These are phyloP conservation scores for Oropetium thomaeum DNA, from an alignment of 176 grass and related monocot genomes.

Conservation along the genomic window DNA sequence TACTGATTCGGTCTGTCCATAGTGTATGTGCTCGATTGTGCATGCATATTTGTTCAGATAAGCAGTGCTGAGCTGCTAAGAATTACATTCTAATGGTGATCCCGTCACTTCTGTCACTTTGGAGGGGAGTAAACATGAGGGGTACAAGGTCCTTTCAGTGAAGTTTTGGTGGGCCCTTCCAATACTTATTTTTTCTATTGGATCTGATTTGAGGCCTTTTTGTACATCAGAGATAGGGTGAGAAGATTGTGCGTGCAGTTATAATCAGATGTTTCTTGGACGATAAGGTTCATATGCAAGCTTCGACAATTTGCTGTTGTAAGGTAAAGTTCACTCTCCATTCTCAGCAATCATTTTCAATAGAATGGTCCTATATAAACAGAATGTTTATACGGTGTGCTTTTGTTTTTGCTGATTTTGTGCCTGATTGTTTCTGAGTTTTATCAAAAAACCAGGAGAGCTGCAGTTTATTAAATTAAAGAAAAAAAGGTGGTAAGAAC, in stretches of 20 bases:
- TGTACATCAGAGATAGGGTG: conserved; percentile 9
- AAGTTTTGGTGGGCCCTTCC: neutral
- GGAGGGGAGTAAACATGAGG: neutral
- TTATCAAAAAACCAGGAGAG: too few relatives aligned
- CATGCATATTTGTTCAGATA: neutral
- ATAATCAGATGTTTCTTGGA: conserved; percentile 13
- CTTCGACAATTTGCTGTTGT: neutral
- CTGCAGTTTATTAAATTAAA: too few relatives aligned
- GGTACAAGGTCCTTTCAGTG: neutral
- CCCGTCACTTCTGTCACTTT: neutral
- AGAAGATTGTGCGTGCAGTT: conserved; percentile 7
- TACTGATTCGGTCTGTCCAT: neutral
- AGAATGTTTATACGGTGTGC: neutral
- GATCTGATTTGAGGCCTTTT: neutral
- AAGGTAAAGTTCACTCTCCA: neutral
- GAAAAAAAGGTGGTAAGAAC: too few relatives aligned
- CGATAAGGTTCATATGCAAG: conserved; percentile 7
- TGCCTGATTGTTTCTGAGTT: neutral
- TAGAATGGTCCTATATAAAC: neutral
- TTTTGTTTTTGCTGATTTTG: neutral
- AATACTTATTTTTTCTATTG: neutral
- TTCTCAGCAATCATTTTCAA: neutral
- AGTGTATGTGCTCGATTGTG: neutral
- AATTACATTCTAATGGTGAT: too few relatives aligned
- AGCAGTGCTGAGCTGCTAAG: neutral